Evolutionary conservation across 2,329 filamentous ascomycete genomes (phyloP).

Genomic region (Aschersonia sp.): DNA sequence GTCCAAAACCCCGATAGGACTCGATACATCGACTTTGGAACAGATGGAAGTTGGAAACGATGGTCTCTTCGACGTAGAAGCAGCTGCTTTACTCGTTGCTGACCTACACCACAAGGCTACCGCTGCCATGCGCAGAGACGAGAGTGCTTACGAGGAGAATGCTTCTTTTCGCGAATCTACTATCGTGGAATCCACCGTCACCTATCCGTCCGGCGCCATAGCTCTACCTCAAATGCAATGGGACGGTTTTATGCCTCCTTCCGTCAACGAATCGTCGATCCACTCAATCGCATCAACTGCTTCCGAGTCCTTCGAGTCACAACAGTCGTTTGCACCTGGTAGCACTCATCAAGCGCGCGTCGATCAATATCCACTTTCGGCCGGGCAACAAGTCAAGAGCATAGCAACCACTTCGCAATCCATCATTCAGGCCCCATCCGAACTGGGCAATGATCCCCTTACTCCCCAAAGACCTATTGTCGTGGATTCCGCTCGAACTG

Average conservation of each 20-base stretch:
- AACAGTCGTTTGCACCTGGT: slow-evolving; percentile 45
- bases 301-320: slow-evolving; percentile 53
- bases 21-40: slow-evolving; percentile 77
- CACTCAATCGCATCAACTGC: slow-evolving; percentile 56
- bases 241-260: slow-evolving; percentile 71
- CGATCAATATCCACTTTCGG: slow-evolving; percentile 52
- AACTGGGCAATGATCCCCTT: slow-evolving; percentile 54
- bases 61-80: slow-evolving; percentile 87
- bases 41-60: slow-evolving; percentile 87
- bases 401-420: slow-evolving; percentile 52
- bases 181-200: slow-evolving; percentile 63
- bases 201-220: slow-evolving; percentile 65
- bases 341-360: slow-evolving; percentile 41
- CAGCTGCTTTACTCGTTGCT: slow-evolving; percentile 95
- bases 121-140: slow-evolving; percentile 45
- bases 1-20: slow-evolving; percentile 60
- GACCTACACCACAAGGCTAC: slow-evolving; percentile 95
- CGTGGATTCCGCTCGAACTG: slow-evolving; percentile 49
- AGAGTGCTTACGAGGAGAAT: slow-evolving; percentile 39
- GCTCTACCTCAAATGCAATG: slow-evolving; percentile 78
- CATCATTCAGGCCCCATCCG: slow-evolving; percentile 58
- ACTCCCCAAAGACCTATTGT: slow-evolving; percentile 62
- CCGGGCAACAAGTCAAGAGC: slow-evolving; percentile 45
- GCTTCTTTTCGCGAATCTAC: slow-evolving; percentile 53
- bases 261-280: slow-evolving; percentile 56